Evolutionary conservation across 2,329 filamentous ascomycete species (phyloP), one percentile per base, ranked within the genome.

Genomic region (Cryphonectria nitschkei): DNA sequence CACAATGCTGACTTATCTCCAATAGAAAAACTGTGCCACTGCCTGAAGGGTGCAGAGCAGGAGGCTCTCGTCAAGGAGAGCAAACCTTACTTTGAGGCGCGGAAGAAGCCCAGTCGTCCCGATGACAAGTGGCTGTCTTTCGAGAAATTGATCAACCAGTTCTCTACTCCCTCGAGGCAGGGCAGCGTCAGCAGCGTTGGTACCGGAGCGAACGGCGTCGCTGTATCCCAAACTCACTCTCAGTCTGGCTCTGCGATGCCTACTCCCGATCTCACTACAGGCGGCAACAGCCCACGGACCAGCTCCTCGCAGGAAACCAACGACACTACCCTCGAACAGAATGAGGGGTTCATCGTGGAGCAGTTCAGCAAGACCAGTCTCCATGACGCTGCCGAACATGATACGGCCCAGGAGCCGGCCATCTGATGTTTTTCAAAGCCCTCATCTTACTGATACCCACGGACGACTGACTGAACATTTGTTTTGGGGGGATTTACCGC

Each of bases 1-100:
- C 34, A 61, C 26, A 8, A 22, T n/a, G 19, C 63, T 65, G 9
- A 65, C 63, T 5, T 79, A 16, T 32, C 70, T 46, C 43, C 9
- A 3, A 39, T 78, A 97, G 94, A 98, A 82, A 97, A 95, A 82
- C 86, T 98, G 6, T 84, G 97, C 46, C 85, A 82, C 9, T 83
- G 87, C 74, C 83, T 94, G 3, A 83, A 89, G 56, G 89, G 87
- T 2, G 80, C 81, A 0, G 90, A 93, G 74, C 85, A 85, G 54
- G 84, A 87, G 41, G 78, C 82, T 4, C 87, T 95, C 69, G 83
- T 90, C 6, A 86, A 89, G 67, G 85, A 90, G 70, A 88, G 94
- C 80, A 87, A 86, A 75, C 86, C 88, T 0, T 85, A 91, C 72
- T 85, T 93, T 66, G 81, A 84, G 46, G 81, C 83, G 46, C 80